Conservation (phyloP, 139 green algal species). For the Chlorella vulgaris region DNA sequence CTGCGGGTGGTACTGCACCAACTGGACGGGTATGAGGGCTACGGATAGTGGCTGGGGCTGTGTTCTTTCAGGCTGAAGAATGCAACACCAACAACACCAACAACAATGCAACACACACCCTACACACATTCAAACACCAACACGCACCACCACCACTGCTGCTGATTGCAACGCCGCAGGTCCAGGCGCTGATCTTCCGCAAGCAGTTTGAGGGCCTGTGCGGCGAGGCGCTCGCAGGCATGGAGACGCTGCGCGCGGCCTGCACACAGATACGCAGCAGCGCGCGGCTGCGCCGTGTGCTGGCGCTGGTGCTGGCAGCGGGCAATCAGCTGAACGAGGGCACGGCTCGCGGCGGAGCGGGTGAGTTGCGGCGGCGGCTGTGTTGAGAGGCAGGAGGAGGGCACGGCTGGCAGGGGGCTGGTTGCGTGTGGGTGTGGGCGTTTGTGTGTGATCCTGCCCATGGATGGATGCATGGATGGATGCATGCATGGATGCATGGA, state of each 20-base stretch:
- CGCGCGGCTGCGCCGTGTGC: constrained; percentile 32
- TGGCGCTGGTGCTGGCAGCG: constrained; percentile 37
- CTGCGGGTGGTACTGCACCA: no score
- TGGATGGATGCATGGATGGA: no score
- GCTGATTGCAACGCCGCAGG: no score
- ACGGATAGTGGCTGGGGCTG: no score
- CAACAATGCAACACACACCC: not conserved
- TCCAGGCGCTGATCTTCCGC: constrained; percentile 46
- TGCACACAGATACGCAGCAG: constrained; percentile 47
- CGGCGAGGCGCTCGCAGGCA: constrained; percentile 25
- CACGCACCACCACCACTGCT: not conserved
- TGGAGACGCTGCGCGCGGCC: constrained; percentile 38
- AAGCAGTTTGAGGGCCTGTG: constrained; percentile 44
- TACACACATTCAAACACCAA: not conserved
- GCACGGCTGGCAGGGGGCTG: no score
- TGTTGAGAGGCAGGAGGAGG: no score
- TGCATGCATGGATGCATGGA: no score
- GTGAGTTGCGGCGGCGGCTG: not conserved
- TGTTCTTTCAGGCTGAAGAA: no score
- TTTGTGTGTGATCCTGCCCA: not conserved
- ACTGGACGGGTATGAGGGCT: no score
- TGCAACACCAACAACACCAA: no score
- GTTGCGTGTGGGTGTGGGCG: not conserved
- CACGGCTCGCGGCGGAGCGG: constrained; percentile 45
- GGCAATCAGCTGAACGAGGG: constrained; percentile 60